phyloP scores from a whole-genome alignment of 257 asterid species.

The Buddleja alternifolia region DNA sequence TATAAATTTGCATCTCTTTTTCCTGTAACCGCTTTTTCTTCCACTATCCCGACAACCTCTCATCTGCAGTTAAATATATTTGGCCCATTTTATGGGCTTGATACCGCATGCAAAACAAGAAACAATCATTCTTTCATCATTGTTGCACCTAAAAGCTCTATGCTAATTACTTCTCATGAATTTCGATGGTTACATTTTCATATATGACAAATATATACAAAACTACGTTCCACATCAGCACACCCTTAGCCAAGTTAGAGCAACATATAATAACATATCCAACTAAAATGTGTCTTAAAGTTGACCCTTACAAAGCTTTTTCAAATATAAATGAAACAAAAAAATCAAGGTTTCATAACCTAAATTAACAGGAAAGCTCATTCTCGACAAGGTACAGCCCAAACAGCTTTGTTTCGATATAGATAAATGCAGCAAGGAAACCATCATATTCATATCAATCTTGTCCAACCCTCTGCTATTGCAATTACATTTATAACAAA shows the following conservation, averaged over 20 bases:
- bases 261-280: background rate
- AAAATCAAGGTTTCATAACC: background rate
- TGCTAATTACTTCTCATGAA: background rate
- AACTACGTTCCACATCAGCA: background rate
- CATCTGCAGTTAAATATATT: background rate
- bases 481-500: background rate
- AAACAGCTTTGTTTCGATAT: background rate
- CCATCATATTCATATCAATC: background rate
- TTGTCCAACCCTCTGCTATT: background rate
- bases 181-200: background rate
- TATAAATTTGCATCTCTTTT: background rate
- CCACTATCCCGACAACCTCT: background rate
- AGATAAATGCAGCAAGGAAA: constrained; percentile 9
- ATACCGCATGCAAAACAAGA: background rate
- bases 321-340: background rate
- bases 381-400: background rate
- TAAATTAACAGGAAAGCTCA: background rate
- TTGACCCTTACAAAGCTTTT: background rate
- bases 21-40: background rate
- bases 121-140: background rate
- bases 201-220: background rate
- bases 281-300: no score
- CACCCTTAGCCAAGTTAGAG: constrained; percentile 3
- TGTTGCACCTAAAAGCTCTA: background rate
- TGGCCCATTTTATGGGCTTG: background rate